Conservation (phyloP, 129 eudicot genomes). For the Tanacetum coccineum region DNA sequence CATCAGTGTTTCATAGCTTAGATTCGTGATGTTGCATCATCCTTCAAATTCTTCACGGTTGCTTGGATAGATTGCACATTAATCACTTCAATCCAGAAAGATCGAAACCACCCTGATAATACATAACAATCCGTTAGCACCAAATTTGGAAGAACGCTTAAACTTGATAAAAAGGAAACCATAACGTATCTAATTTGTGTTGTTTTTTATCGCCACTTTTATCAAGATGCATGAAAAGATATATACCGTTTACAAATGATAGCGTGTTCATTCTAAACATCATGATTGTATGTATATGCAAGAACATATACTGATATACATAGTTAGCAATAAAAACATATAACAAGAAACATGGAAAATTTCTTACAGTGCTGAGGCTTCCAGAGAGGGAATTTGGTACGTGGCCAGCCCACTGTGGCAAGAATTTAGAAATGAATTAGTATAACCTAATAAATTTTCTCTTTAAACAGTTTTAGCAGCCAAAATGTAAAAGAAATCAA, state of each 20-base stretch:
- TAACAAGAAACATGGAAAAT: slow-evolving; percentile 8
- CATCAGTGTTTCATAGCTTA: slow-evolving; percentile 9
- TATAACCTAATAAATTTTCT: background rate
- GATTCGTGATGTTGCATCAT: slow-evolving; percentile 5
- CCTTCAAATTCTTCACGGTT: slow-evolving; percentile 9
- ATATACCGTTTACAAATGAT: too few species aligned
- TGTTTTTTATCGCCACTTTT: too few species aligned
- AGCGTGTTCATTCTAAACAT: background rate
- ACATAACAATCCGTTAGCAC: background rate
- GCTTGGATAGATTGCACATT: background rate
- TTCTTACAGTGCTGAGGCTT: slow-evolving; percentile 50
- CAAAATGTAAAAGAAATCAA: background rate
- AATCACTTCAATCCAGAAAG: slow-evolving; percentile 37
- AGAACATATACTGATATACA: too few species aligned
- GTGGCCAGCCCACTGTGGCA: slow-evolving; percentile 83
- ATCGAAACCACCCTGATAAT: slow-evolving; percentile 31
- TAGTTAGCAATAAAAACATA: background rate
- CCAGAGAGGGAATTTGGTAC: slow-evolving; percentile 54
- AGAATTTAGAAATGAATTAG: slow-evolving; percentile 3
- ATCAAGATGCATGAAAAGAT: too few species aligned
- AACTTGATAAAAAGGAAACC: too few species aligned
- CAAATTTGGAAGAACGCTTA: too few species aligned
- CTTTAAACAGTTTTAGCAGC: background rate
- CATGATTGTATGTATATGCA: background rate
- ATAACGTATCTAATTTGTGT: too few species aligned